phyloP scores from a whole-genome alignment of 495 filamentous ascomycete genomes.

The Xylaria nigripes region DNA sequence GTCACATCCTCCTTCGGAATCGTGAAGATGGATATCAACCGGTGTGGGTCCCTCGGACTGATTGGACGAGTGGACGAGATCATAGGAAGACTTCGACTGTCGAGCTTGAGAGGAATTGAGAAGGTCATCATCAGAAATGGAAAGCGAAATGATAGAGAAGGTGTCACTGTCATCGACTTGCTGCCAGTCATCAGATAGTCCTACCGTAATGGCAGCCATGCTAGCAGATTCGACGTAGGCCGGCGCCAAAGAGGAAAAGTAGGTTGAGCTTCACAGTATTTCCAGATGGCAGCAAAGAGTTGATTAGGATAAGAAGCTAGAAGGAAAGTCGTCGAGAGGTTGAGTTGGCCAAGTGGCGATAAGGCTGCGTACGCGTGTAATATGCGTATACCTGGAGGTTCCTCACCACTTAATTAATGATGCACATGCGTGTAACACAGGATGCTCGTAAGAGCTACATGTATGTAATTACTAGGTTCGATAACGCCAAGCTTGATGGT shows the following conservation, averaged over 20 bases:
- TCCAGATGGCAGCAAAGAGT: neutral
- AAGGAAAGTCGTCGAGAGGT: neutral
- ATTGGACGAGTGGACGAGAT: neutral
- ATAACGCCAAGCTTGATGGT: too few relatives aligned
- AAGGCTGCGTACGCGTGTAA: neutral
- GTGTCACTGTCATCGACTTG: constrained; percentile 16
- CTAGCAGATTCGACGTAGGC: neutral
- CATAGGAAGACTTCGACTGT: neutral
- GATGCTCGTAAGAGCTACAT: too few relatives aligned
- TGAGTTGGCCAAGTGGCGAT: neutral
- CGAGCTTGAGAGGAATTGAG: neutral
- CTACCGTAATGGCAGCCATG: neutral
- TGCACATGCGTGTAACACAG: too few relatives aligned
- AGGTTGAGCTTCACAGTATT: neutral
- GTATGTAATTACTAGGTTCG: too few relatives aligned
- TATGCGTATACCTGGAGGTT: too few relatives aligned
- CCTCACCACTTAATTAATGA: too few relatives aligned
- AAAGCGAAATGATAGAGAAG: constrained; percentile 19
- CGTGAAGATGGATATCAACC: neutral
- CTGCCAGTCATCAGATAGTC: constrained; percentile 21
- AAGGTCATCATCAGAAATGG: neutral
- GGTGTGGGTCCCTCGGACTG: neutral
- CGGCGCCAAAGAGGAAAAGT: neutral
- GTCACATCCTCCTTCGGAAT: neutral
- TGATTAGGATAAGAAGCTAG: neutral